These are phyloP conservation scores for Penicillium griseofulvum DNA, from an alignment of 2,329 filamentous ascomycete species.

Conservation along the genomic window DNA sequence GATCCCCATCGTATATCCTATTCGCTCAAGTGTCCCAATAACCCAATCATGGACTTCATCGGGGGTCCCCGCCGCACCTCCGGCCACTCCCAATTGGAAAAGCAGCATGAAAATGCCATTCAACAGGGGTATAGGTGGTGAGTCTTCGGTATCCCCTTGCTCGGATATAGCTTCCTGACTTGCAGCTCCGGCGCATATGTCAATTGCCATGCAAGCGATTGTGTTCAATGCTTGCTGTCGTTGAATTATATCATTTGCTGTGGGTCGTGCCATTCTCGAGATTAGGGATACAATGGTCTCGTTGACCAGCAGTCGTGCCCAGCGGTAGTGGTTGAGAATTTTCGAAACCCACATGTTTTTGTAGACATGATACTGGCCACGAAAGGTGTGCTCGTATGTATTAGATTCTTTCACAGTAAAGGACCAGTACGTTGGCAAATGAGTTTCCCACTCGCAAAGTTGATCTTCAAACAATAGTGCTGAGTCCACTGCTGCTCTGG, in stretches of 20 bases:
- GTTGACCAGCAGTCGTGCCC: slow-evolving; percentile 23
- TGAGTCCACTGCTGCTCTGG: background rate
- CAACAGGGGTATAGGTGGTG: slow-evolving; percentile 11
- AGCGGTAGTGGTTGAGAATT: slow-evolving; percentile 23
- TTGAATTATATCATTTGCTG: slow-evolving; percentile 7
- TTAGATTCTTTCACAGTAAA: slow-evolving; percentile 13
- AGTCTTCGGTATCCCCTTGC: background rate
- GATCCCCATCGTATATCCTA: slow-evolving; percentile 23
- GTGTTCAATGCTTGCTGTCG: slow-evolving; percentile 16
- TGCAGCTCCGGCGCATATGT: slow-evolving; percentile 23
- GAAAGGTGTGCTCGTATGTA: slow-evolving; percentile 14
- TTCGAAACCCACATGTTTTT: slow-evolving; percentile 21
- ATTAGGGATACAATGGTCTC: slow-evolving; percentile 19
- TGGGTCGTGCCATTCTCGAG: slow-evolving; percentile 2
- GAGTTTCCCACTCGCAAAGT: slow-evolving; percentile 18
- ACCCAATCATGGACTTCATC: slow-evolving; percentile 24
- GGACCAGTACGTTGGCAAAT: slow-evolving; percentile 16
- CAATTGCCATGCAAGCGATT: slow-evolving; percentile 16
- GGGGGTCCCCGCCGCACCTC: slow-evolving; percentile 18
- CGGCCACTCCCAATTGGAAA: slow-evolving; percentile 23
- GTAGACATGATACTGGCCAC: slow-evolving; percentile 23
- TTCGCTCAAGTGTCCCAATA: slow-evolving; percentile 17
- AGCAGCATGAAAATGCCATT: slow-evolving; percentile 26
- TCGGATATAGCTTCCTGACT: slow-evolving; percentile 16
- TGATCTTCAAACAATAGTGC: slow-evolving; percentile 17